These are phyloP conservation scores for Giardia duodenalis DNA, from an alignment of 208 protist species.

Conservation along the genomic window DNA sequence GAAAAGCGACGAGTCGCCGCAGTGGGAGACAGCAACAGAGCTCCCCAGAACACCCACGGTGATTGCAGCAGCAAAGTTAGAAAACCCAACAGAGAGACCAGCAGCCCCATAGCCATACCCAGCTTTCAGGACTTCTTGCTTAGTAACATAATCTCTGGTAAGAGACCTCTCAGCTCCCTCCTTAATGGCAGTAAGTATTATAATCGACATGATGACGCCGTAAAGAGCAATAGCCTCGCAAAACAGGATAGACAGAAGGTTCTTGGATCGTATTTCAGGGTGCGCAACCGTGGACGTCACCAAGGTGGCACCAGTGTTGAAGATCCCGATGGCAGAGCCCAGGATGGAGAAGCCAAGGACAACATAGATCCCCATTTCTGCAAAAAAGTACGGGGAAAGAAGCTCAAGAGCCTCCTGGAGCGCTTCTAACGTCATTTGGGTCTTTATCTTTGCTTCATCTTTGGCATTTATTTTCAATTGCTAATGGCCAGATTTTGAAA, in stretches of 20 bases:
- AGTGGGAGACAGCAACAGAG: slow-evolving; percentile 22
- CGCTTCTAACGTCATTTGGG: neutral
- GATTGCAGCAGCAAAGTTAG: slow-evolving; percentile 34
- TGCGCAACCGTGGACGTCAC: slow-evolving; percentile 28
- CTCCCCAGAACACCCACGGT: slow-evolving; percentile 34
- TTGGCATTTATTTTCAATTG: too few species aligned
- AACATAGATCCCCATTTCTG: neutral
- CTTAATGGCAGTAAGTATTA: neutral
- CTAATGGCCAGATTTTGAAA: too few species aligned
- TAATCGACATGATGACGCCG: slow-evolving; percentile 41
- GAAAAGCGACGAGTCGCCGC: slow-evolving; percentile 32
- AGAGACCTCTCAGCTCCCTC: neutral
- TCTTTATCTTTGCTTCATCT: too few species aligned
- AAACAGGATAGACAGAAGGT: slow-evolving; percentile 42
- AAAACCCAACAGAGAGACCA: slow-evolving; percentile 35
- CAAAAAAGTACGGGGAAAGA: neutral
- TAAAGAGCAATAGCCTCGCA: slow-evolving; percentile 46
- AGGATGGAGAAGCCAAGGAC: slow-evolving; percentile 18
- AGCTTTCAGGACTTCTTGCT: neutral
- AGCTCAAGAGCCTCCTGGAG: neutral
- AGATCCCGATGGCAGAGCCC: slow-evolving; percentile 36
- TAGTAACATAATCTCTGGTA: neutral
- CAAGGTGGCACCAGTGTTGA: slow-evolving; percentile 29
- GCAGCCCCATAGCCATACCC: neutral
- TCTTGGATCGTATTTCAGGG: slow-evolving; percentile 42